Evolutionary conservation across 768 basidiomycete genomes (phyloP).

Genomic region (Kwoniella botswanensis): DNA sequence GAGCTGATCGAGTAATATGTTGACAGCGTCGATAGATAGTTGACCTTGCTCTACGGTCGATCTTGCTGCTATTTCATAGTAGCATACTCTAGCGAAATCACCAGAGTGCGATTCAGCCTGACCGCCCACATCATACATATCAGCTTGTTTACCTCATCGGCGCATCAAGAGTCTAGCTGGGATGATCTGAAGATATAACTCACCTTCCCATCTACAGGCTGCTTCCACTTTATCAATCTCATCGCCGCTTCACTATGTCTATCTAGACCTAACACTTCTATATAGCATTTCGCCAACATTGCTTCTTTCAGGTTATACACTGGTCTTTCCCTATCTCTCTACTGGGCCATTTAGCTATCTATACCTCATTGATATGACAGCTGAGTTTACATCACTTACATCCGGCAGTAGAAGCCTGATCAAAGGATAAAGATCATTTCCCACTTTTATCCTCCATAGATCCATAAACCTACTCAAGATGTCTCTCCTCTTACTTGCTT

Average conservation of each 20-base stretch:
- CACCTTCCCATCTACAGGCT: slow-evolving; percentile 56
- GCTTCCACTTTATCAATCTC: slow-evolving; percentile 83
- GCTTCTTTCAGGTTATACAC: slow-evolving; percentile 95
- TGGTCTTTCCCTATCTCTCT: slow-evolving; percentile 93
- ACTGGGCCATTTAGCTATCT: slow-evolving; percentile 14
- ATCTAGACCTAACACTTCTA: slow-evolving; percentile 83
- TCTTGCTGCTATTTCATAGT: slow-evolving; percentile 77
- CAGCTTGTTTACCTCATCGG: background rate
- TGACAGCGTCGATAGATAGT: slow-evolving; percentile 81
- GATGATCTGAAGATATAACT: slow-evolving; percentile 9
- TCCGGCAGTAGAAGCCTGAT: slow-evolving; percentile 89
- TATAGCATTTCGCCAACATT: slow-evolving; percentile 88
- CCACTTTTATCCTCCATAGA: slow-evolving; percentile 79
- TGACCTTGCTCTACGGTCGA: slow-evolving; percentile 72
- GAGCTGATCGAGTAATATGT: slow-evolving; percentile 77
- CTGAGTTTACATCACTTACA: slow-evolving; percentile 60
- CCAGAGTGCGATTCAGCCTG: slow-evolving; percentile 62
- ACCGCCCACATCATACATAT: background rate
- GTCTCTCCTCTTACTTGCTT: slow-evolving; percentile 73
- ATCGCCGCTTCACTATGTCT: slow-evolving; percentile 79
- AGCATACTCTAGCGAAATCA: slow-evolving; percentile 85
- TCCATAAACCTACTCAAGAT: slow-evolving; percentile 81
- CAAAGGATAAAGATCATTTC: slow-evolving; percentile 85
- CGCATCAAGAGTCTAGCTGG: too few species aligned
- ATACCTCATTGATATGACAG: background rate